These are phyloP conservation scores for Onygena corvina DNA, from an alignment of 2,329 filamentous ascomycete species.

Conservation along the genomic window DNA sequence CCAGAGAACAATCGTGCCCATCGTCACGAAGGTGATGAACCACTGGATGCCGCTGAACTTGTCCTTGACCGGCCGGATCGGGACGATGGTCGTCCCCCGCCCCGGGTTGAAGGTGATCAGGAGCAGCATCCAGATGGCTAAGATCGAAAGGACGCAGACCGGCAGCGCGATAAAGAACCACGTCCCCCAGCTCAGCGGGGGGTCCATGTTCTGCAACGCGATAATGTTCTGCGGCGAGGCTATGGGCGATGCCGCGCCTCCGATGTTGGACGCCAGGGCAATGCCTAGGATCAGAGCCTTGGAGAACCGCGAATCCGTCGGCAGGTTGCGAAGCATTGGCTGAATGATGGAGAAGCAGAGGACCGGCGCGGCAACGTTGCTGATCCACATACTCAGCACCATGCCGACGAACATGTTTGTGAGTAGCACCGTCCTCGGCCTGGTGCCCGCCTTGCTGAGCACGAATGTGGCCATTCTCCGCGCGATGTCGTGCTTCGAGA, in stretches of 20 bases:
- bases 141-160: slow-evolving; percentile 76
- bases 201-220: slow-evolving; percentile 88
- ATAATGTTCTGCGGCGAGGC: slow-evolving; percentile 97
- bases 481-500: slow-evolving; percentile 96
- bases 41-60: slow-evolving; percentile 78
- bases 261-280: slow-evolving; percentile 86
- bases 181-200: slow-evolving; percentile 78
- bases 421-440: slow-evolving; percentile 76
- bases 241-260: slow-evolving; percentile 91
- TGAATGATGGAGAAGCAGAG: slow-evolving; percentile 97
- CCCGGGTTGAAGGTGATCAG: slow-evolving; percentile 76
- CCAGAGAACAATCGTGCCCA: slow-evolving; percentile 81
- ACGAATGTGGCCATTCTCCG: slow-evolving; percentile 95
- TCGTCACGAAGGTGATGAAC: slow-evolving; percentile 76
- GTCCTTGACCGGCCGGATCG: slow-evolving; percentile 82
- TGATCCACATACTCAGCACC: slow-evolving; percentile 98
- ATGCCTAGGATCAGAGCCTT: slow-evolving; percentile 94
- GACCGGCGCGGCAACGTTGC: slow-evolving; percentile 92
- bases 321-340: slow-evolving; percentile 88
- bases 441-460: slow-evolving; percentile 87
- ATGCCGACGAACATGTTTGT: slow-evolving; percentile 98
- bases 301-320: slow-evolving; percentile 80
- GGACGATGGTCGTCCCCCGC: slow-evolving; percentile 74
- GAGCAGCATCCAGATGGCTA: slow-evolving; percentile 80
- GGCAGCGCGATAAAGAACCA: slow-evolving; percentile 97